Conservation (phyloP, 805 yeast genomes). For the Torulaspora delbrueckii region DNA sequence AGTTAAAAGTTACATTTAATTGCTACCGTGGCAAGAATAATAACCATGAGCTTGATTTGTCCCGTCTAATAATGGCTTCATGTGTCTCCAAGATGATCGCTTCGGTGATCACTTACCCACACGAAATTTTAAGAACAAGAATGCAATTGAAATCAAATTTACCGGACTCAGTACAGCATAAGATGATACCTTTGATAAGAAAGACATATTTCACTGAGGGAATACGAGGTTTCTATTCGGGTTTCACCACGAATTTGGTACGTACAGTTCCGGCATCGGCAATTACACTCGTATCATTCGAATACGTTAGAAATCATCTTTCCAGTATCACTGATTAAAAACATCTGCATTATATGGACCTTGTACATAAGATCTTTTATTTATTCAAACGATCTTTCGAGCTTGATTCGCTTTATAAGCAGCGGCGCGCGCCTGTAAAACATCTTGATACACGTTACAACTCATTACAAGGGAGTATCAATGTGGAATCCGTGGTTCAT, state of each 20-base stretch:
- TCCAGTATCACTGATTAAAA: constrained; percentile 15
- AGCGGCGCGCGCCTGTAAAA: neutral
- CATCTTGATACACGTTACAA: too few relatives aligned
- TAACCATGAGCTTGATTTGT: constrained; percentile 31
- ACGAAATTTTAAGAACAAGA: constrained; percentile 88
- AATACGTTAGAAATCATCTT: constrained; percentile 61
- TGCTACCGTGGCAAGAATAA: constrained; percentile 23
- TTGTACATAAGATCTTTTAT: neutral
- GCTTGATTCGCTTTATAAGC: neutral
- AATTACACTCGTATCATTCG: constrained; percentile 90
- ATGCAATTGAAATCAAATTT: constrained; percentile 55
- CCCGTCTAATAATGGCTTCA: constrained; percentile 59
- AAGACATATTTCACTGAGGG: constrained; percentile 56
- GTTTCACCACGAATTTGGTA: constrained; percentile 77
- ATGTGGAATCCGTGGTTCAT: neutral
- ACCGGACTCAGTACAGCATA: constrained; percentile 25
- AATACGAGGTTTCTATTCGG: constrained; percentile 77
- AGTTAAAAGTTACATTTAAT: constrained; percentile 54
- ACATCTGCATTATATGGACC: neutral
- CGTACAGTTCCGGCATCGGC: constrained; percentile 95
- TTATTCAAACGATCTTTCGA: neutral
- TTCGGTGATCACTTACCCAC: constrained; percentile 86
- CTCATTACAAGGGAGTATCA: neutral
- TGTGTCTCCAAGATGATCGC: constrained; percentile 84
- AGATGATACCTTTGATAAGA: constrained; percentile 26